phyloP scores from a whole-genome alignment of 371 early-diverging fungal species.

The Fennellomyces sp. region DNA sequence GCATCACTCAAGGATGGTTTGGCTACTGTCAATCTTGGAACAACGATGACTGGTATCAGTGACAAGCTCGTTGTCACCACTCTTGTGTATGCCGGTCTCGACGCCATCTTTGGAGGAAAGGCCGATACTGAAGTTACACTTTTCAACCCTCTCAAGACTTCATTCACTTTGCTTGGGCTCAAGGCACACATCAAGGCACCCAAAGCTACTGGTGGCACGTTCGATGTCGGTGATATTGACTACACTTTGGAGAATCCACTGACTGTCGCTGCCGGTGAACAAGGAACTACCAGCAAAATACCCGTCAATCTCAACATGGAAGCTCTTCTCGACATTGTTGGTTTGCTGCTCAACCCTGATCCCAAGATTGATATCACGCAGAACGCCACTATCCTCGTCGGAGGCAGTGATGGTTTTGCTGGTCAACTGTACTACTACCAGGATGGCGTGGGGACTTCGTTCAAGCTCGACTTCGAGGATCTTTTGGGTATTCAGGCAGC shows the following conservation, averaged over 20 bases:
- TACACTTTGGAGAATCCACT: slow-evolving; percentile 21
- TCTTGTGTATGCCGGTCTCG: slow-evolving; percentile 29
- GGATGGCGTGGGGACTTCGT: slow-evolving; percentile 9
- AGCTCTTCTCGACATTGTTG: too few species aligned
- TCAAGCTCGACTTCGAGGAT: too few species aligned
- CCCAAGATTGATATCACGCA: slow-evolving; percentile 32
- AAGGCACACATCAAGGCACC: slow-evolving; percentile 18
- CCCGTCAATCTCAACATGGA: too few species aligned
- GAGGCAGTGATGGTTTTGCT: slow-evolving; percentile 30
- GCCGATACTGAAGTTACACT: slow-evolving; percentile 31
- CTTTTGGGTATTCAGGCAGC: too few species aligned
- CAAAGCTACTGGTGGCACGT: slow-evolving; percentile 9
- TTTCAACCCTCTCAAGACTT: slow-evolving; percentile 42
- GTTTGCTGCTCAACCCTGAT: slow-evolving; percentile 13
- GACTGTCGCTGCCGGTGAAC: too few species aligned
- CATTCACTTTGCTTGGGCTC: slow-evolving; percentile 33
- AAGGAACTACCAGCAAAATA: slow-evolving; percentile 18
- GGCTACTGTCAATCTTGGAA: slow-evolving; percentile 41
- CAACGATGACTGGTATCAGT: slow-evolving; percentile 52
- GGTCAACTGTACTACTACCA: slow-evolving; percentile 37
- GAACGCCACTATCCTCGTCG: slow-evolving; percentile 35
- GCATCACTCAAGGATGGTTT: slow-evolving; percentile 49
- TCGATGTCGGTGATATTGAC: slow-evolving; percentile 25
- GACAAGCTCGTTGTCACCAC: slow-evolving; percentile 37
- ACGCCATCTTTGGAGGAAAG: slow-evolving; percentile 19